Evolutionary conservation across 2,329 filamentous ascomycete genomes (phyloP), one percentile per base, ranked within the genome.

Genomic region (Verticillium nonalfalfae): DNA sequence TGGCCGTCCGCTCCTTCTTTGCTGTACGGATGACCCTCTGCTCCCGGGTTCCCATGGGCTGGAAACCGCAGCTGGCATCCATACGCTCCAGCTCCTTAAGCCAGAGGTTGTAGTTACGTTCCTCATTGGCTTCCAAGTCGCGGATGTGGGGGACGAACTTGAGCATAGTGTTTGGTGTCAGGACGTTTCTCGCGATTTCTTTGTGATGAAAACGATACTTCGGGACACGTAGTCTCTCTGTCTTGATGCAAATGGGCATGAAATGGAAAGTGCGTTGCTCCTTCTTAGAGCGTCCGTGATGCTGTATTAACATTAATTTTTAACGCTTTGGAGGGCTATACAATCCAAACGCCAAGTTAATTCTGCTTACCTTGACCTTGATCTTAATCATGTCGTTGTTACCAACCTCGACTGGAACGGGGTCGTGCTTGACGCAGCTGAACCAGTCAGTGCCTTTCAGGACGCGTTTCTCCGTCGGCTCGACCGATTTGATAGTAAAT

Each of bases 81-180:
- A 85, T 83, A 38, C 79, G 79, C 64, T 85, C 81, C 11, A 87
- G 71, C 65, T 85, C 82, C 64, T 82, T 77, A 13, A 86, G 76
- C 83, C 83, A 86, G 18, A 78, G 71, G 61, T 81, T 79, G 66
- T 85, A 85, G 63, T 80, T 78, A 14, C 75, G 74, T 67, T 85
- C 83, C 67, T 85, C 83, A n/a, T 79, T 79, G 31, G 79, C 80
- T 56, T 83, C 79, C 34, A 86, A 73, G 64, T 87, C 84, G 59
- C 82, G 78, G 58, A 86, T 71, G 69, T 86, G 83, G 14, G 84
- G 84, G 14, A 86, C 82, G 68, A 85, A 86, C 36, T 81, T 85
- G 59, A 86, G 75, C 75, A 84, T 83, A 1, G 83, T 85, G 67
- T 85, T 85, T 3, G 83, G 82, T 0, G 84, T 84, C 35, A 86